Conservation (phyloP, 495 filamentous ascomycete genomes). For the Penicillium subrubescens region DNA sequence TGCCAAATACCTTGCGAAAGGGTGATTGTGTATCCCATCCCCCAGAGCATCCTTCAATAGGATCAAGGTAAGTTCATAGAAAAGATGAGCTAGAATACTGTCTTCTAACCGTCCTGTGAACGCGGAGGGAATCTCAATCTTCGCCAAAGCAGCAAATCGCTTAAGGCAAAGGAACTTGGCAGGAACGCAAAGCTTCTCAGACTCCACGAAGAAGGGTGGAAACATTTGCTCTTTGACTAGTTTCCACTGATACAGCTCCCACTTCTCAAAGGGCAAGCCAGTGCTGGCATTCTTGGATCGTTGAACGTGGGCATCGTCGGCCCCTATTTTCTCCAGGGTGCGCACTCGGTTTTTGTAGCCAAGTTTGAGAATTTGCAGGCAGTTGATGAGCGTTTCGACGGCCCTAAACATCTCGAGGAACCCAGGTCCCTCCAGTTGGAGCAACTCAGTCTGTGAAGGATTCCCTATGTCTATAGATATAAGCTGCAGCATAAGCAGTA, state of each 20-base stretch:
- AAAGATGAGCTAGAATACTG: background rate
- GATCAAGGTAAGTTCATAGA: background rate
- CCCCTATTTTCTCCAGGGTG: background rate
- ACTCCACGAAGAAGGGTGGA: background rate
- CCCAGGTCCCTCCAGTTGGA: background rate
- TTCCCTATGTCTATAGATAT: background rate
- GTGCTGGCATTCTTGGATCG: background rate
- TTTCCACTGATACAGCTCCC: background rate
- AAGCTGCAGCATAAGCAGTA: background rate
- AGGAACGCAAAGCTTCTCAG: background rate
- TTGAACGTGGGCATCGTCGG: background rate
- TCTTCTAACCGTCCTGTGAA: background rate
- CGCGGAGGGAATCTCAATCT: background rate
- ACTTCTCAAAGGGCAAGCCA: background rate
- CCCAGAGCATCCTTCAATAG: background rate
- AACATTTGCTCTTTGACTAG: background rate
- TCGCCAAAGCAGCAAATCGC: background rate
- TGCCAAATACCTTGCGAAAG: background rate
- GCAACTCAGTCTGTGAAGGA: background rate
- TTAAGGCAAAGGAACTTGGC: background rate
- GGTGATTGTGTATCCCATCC: background rate
- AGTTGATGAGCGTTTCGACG: background rate
- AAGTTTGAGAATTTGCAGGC: background rate
- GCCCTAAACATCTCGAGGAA: background rate
- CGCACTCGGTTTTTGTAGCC: background rate